These are phyloP conservation scores for Pseudoperonospora humuli DNA, from an alignment of 352 stramenopile genomes.

Conservation along the genomic window DNA sequence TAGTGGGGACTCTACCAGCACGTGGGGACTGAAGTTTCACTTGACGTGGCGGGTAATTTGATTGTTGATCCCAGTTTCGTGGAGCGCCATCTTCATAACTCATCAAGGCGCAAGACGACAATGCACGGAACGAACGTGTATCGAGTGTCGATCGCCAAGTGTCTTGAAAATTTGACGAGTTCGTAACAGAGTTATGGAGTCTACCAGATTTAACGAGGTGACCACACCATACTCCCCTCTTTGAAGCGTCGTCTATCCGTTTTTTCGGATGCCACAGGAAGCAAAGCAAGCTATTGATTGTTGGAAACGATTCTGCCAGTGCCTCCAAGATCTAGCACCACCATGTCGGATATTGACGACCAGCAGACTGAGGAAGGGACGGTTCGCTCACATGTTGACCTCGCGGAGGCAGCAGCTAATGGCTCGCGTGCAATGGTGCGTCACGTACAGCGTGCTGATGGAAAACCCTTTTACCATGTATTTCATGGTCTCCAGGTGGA, in stretches of 20 bases:
- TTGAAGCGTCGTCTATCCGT: constrained; percentile 20
- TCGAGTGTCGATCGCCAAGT: constrained; percentile 52
- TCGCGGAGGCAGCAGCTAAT: constrained; percentile 56
- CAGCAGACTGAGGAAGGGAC: constrained; percentile 36
- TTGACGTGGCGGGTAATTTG: constrained; percentile 64
- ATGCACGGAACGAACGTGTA: constrained; percentile 64
- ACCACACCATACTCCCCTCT: background rate
- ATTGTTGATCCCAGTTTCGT: constrained; percentile 81
- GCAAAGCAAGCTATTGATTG: background rate
- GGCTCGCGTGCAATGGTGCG: constrained; percentile 49
- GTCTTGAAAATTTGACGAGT: constrained; percentile 42
- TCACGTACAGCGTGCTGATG: background rate
- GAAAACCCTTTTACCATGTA: too few relatives aligned
- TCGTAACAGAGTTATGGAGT: constrained; percentile 15
- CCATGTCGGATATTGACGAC: constrained; percentile 22
- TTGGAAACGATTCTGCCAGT: constrained; percentile 1
- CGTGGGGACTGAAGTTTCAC: constrained; percentile 57
- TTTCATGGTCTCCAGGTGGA: constrained; percentile 29
- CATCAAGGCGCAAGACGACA: constrained; percentile 54
- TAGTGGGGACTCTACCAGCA: constrained; percentile 76
- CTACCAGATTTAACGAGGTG: background rate
- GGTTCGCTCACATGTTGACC: constrained; percentile 53
- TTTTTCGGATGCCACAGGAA: background rate
- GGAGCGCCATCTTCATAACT: constrained; percentile 62
- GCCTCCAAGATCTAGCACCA: too few relatives aligned